Conservation (phyloP, 2,329 filamentous ascomycete genomes). For the Nothophoma quercina region DNA sequence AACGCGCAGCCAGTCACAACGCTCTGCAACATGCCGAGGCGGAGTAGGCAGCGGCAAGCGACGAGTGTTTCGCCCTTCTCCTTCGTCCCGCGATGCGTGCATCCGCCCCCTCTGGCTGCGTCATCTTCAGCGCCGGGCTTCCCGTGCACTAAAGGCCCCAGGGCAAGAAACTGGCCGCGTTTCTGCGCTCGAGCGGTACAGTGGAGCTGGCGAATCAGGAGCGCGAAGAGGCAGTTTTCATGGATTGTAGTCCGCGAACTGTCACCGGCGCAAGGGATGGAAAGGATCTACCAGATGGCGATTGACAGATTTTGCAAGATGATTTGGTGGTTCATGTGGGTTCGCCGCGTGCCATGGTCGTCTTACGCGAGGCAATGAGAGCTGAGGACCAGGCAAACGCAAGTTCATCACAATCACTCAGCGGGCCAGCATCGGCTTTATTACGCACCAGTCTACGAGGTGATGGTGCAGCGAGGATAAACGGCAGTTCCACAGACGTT, state of each 20-base stretch:
- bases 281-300: constrained; percentile 35
- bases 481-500: constrained; percentile 29
- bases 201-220: constrained; percentile 33
- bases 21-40: constrained; percentile 27
- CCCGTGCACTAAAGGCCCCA: constrained; percentile 37
- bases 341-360: constrained; percentile 30
- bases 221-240: constrained; percentile 19
- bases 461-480: constrained; percentile 10
- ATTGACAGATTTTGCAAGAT: constrained; percentile 35
- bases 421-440: constrained; percentile 30
- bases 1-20: constrained; percentile 20
- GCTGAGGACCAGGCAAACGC: constrained; percentile 26
- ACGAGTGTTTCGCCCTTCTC: constrained; percentile 34
- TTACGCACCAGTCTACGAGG: constrained; percentile 15
- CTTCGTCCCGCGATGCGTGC: constrained; percentile 27
- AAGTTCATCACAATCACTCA: constrained; percentile 12
- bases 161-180: constrained; percentile 23
- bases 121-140: constrained; percentile 36
- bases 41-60: constrained; percentile 20
- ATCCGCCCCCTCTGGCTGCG: constrained; percentile 42
- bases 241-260: constrained; percentile 27
- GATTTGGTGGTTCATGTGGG: constrained; percentile 38
- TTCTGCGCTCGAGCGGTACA: constrained; percentile 20
- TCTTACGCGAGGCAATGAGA: constrained; percentile 31
- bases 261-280: constrained; percentile 36